Base-by-base conservation (phyloP, 1,139 yeast species). In the Lodderomyces theae region DNA sequence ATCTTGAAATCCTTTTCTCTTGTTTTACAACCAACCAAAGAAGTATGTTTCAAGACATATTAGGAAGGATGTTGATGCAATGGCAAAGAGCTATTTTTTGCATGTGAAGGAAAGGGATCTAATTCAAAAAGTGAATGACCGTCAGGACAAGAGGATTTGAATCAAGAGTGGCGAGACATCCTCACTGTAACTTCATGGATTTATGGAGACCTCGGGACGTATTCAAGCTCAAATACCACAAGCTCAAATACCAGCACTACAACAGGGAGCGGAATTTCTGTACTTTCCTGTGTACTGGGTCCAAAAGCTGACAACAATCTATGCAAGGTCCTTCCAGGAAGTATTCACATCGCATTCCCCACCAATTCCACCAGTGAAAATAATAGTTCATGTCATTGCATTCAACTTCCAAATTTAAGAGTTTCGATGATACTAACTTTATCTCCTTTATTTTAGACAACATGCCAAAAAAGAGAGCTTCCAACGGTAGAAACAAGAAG, bases 401-500 rank as follows among this genome's bases (percentile, higher is more conserved):
- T 31, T 15, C 16, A 31, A 5, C 22, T 15, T 8, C 16, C 2
- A 35, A 25, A n/a, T n/a, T n/a, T n/a, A n/a, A n/a, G n/a, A n/a
- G n/a, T n/a, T n/a, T n/a, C n/a, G n/a, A n/a, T 37, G 30, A 40
- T 58, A 61, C 65, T 61, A 59, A 60, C 65, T 47, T 31, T 23
- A 12, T 33, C 24, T 38, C 39, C n/a, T n/a, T n/a, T n/a, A n/a
- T n/a, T 34, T 25, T 42, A 42, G 39, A 35, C 54, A 80, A 77
- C 65, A 92, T 92, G 98, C 97, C 98, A 79, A 92, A 92, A 89
- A 92, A 92, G 97, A 92, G 99, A 89, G 89, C 97, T 78, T 88
- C 97, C 94, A 89, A 89, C 97, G 99, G 99, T 84, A 92, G 98
- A 85, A 92, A 94, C 95, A 92, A 92, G 95, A 89, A 89, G 83